Conservation (phyloP, 2,329 filamentous ascomycete species). For the Hortaea sp. region DNA sequence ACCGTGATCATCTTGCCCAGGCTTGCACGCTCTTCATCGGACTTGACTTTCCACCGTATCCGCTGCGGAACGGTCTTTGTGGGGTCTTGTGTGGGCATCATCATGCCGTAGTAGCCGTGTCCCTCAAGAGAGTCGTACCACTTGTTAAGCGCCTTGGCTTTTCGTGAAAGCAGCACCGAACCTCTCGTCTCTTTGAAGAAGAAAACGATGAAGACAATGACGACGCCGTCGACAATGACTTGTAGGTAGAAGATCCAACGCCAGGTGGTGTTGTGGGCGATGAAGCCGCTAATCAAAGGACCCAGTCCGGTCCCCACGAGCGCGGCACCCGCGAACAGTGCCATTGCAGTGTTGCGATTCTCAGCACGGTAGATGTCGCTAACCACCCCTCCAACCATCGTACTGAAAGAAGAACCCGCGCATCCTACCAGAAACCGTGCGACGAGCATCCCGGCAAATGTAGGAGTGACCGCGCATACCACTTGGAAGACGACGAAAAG, state of each 20-base stretch:
- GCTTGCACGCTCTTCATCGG: constrained; percentile 65
- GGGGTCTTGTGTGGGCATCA: constrained; percentile 29
- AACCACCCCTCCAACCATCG: constrained; percentile 86
- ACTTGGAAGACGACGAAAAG: constrained; percentile 64
- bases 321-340: constrained; percentile 70
- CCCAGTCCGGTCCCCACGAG: constrained; percentile 72
- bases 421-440: constrained; percentile 67
- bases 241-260: constrained; percentile 88
- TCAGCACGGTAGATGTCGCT: constrained; percentile 73
- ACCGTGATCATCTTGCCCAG: constrained; percentile 60
- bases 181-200: constrained; percentile 77
- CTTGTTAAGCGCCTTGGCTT: constrained; percentile 61
- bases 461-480: constrained; percentile 60
- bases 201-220: constrained; percentile 55
- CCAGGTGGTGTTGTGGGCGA: constrained; percentile 60
- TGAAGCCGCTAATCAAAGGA: constrained; percentile 59
- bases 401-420: constrained; percentile 71
- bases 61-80: constrained; percentile 12
- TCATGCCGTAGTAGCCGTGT: constrained; percentile 49
- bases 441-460: constrained; percentile 63
- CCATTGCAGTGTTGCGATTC: constrained; percentile 81
- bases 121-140: constrained; percentile 70
- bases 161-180: constrained; percentile 66
- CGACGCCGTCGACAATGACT: constrained; percentile 54
- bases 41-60: constrained; percentile 68